Evolutionary conservation across 1,139 yeast species (phyloP).

Genomic region (Candida sojae): DNA sequence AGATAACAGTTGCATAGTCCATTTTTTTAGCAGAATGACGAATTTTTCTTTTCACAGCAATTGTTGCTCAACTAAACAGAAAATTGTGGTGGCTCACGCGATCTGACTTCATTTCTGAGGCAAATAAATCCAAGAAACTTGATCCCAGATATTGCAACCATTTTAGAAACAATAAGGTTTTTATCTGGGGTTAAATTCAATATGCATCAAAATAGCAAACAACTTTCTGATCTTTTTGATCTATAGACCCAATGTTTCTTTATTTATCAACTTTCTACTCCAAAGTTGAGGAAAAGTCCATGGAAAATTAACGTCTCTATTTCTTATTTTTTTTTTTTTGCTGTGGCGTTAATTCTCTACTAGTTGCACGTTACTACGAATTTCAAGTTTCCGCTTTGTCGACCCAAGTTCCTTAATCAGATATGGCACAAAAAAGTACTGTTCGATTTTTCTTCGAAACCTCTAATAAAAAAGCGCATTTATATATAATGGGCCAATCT

Average conservation of each 20-base stretch:
- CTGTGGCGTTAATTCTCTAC: background rate
- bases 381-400: background rate
- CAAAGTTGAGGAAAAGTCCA: too few species aligned
- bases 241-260: too few species aligned
- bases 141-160: background rate
- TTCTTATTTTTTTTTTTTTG: background rate
- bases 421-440: background rate
- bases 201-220: background rate
- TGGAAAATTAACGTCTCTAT: too few species aligned
- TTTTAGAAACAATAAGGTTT: background rate
- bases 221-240: background rate
- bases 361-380: background rate
- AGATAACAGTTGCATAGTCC: too few species aligned
- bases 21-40: background rate
- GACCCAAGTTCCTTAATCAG: background rate
- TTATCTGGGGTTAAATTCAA: background rate
- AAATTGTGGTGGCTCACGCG: conserved; percentile 1
- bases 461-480: background rate
- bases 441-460: background rate
- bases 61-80: background rate
- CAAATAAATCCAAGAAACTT: background rate
- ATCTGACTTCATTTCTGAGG: background rate
- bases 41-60: background rate
- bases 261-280: too few species aligned
- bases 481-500: too few species aligned